Percentiles rank a stretch among this genome's conserved stretches.
Evolutionary conservation across 106 monocot genomes (phyloP).

Genomic region (Dendrobium catenatum): DNA sequence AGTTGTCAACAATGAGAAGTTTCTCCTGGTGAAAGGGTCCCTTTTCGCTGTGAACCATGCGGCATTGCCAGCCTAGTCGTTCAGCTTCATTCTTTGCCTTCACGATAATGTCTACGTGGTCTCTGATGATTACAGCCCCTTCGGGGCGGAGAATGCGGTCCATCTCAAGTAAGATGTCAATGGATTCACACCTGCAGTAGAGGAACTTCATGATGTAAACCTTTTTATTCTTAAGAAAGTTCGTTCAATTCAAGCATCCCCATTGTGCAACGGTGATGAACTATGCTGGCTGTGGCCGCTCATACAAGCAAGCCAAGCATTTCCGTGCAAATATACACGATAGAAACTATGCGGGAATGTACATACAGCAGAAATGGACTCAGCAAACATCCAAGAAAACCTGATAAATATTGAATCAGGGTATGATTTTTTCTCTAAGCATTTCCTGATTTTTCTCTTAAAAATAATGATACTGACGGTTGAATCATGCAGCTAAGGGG

Average conservation of each 20-base stretch:
- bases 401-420: no score
- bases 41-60: conserved; percentile 45
- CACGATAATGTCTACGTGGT: conserved; percentile 43
- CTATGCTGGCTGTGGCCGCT: no score
- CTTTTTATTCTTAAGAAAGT: background rate
- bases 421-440: no score
- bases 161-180: conserved; percentile 66
- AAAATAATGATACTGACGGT: no score
- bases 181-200: conserved; percentile 45
- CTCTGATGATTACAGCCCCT: conserved; percentile 57
- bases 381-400: no score
- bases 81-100: conserved; percentile 45
- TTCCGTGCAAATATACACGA: no score
- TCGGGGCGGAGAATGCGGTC: conserved; percentile 68
- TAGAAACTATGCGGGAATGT: no score
- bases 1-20: conserved; percentile 65
- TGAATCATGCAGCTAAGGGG: no score
- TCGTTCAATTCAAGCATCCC: background rate
- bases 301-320: no score
- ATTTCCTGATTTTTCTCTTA: no score
- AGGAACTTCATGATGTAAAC: background rate
- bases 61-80: conserved; percentile 39
- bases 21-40: conserved; percentile 54
- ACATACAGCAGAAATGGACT: no score
- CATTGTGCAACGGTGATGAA: no score